Base-by-base conservation (phyloP, 768 basidiomycete species). In the Leccinum disarticulatum region DNA sequence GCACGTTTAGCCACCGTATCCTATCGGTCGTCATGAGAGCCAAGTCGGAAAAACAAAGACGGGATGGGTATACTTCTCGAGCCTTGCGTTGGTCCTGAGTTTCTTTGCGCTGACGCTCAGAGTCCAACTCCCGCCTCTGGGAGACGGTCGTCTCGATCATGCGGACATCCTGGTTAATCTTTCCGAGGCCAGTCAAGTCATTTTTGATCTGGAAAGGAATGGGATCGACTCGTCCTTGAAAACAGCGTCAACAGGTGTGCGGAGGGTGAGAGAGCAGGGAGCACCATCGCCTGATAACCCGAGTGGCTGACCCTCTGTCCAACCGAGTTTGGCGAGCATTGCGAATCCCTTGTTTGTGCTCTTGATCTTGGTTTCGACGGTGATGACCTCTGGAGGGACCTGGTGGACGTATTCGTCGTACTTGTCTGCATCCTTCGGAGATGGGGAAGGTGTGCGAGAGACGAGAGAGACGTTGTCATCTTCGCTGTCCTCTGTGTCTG, bases 71-170 rank as follows among this genome's bases (percentile, higher is more conserved):
- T 62, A 88, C 92, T 81, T 93, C 88, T 70, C 91, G 83, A 28
- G 80, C 79, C 66, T 73, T 78, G 35, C 90, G 86, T 66, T 93
- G 90, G 48, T 90, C 88, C 55, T 86, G 88, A 0, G 84, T 91
- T 73, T 94, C 92, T 68, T 85, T 88, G 54, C 80, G 84, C 69
- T 90, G 88, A 36, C 90, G 82, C 70, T 93, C 92, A 3, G 91
- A 91, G 66, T 92, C 90, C 15, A 94, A 74, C 47, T 76, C 88
- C 11, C 91, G 86, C 31, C 92, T 84, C 65, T 90, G 88, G 8
- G 91, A 87, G 27, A 93, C 91, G 8, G 91, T 92, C 0, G 87
- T 86, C 72, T 93, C 90, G 50, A 92, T 89, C 86, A 93, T 88
- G 43, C 85, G 84, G 46, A 89, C 83, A 70, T 94, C 92, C 69